A percentile compares a stretch with the other conserved stretches of the same genome.
Evolutionary conservation across 2,329 filamentous ascomycete species (phyloP).

Genomic region (Plectosphaerella plurivora): DNA sequence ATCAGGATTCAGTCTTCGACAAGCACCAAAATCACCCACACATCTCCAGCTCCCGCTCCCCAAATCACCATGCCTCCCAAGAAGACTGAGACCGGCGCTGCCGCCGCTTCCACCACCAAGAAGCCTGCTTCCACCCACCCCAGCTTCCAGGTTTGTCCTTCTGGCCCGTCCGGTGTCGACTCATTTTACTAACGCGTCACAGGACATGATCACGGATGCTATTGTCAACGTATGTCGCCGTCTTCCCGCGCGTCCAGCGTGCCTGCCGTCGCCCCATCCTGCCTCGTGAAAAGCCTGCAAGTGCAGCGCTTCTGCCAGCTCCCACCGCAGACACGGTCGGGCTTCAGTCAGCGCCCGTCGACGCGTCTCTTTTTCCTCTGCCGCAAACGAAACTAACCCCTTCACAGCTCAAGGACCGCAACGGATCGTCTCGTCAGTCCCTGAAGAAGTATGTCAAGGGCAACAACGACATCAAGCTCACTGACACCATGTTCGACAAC

Average conservation of each 20-base stretch:
- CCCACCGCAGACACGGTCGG: background rate
- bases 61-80: conserved; percentile 53
- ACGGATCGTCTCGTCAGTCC: conserved; percentile 56
- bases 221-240: conserved; percentile 52
- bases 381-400: background rate
- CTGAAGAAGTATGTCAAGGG: conserved; percentile 52
- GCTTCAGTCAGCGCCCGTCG: background rate
- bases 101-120: conserved; percentile 29
- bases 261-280: conserved; percentile 13
- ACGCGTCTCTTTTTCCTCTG: background rate
- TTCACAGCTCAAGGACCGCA: conserved; percentile 56
- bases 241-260: conserved; percentile 29
- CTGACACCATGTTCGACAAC: conserved; percentile 57
- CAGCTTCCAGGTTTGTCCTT: conserved; percentile 53
- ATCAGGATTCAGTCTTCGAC: conserved; percentile 17
- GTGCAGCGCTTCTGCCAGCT: background rate
- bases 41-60: conserved; percentile 16
- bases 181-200: conserved; percentile 26
- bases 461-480: conserved; percentile 32
- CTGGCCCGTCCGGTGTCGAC: conserved; percentile 10
- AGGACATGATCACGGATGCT: conserved; percentile 62
- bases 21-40: conserved; percentile 11
- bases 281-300: conserved; percentile 15
- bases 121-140: conserved; percentile 33
- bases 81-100: conserved; percentile 37